Evolutionary conservation across 2,329 filamentous ascomycete genomes (phyloP).

Genomic region (Aureobasidium zeae): DNA sequence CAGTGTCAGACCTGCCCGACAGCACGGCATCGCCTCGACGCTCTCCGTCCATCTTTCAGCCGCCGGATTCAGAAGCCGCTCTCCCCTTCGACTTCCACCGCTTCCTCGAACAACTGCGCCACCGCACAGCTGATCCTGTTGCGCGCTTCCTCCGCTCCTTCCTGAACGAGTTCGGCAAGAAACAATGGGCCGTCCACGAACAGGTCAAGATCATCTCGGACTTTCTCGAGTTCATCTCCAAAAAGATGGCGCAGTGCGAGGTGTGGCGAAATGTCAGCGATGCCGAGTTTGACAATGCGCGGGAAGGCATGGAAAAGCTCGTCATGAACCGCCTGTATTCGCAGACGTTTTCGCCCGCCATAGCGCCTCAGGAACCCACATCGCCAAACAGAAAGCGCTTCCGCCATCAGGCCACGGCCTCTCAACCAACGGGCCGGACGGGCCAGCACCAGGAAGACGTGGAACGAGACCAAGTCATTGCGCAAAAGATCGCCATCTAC

Average conservation of each 20-base stretch:
- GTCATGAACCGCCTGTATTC: conserved; percentile 97
- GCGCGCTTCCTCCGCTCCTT: conserved; percentile 94
- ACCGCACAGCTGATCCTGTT: conserved; percentile 95
- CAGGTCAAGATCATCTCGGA: conserved; percentile 98
- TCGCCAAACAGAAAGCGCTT: conserved; percentile 48
- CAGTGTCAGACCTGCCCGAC: too few species aligned
- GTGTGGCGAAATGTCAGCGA: conserved; percentile 95
- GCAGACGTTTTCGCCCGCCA: conserved; percentile 93
- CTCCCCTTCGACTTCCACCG: conserved; percentile 95
- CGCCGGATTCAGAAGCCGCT: conserved; percentile 58
- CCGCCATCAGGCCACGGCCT: conserved; percentile 25
- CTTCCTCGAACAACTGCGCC: conserved; percentile 88
- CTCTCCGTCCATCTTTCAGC: conserved; percentile 44
- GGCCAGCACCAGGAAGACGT: conserved; percentile 98
- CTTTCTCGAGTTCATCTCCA: conserved; percentile 90
- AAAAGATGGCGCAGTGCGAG: conserved; percentile 96
- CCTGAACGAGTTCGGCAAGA: conserved; percentile 86
- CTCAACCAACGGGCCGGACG: conserved; percentile 67
- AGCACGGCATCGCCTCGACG: conserved; percentile 20
- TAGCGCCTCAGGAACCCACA: conserved; percentile 62
- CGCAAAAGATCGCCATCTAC: conserved; percentile 95
- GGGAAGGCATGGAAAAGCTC: conserved; percentile 98
- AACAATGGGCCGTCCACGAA: conserved; percentile 99
- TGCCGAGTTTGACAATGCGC: conserved; percentile 94
- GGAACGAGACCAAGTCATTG: conserved; percentile 87